Conservation (phyloP, 805 yeast genomes). For the Lipomyces chichibuensis region DNA sequence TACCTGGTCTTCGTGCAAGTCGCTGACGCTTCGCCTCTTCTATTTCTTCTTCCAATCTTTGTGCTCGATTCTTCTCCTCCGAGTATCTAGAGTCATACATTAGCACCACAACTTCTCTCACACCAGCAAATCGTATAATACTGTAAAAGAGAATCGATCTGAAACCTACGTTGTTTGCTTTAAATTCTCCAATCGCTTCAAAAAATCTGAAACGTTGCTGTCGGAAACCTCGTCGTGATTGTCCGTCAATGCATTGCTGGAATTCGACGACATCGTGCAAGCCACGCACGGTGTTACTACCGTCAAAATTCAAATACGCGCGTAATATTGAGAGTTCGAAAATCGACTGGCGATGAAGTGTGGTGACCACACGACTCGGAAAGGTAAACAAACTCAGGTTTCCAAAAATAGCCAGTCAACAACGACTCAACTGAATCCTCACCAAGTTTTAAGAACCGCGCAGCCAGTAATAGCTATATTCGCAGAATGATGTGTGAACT, state of each 20-base stretch:
- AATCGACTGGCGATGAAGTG: background rate
- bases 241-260: background rate
- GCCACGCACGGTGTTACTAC: background rate
- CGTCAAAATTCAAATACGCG: background rate
- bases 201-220: conserved; percentile 15
- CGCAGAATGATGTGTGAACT: background rate
- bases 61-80: conserved; percentile 17
- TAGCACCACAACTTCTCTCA: background rate
- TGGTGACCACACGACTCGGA: background rate
- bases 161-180: background rate
- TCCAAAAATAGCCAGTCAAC: background rate
- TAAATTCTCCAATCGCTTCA: conserved; percentile 18
- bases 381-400: background rate
- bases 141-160: background rate
- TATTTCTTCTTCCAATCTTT: conserved; percentile 26
- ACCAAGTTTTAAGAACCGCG: background rate
- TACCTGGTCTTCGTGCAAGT: conserved; percentile 28
- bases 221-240: conserved; percentile 6
- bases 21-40: conserved; percentile 27
- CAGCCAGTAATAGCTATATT: background rate
- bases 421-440: background rate
- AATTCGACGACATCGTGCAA: conserved; percentile 7
- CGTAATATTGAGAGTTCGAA: background rate
- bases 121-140: background rate
- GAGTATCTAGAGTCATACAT: conserved; percentile 1